Conservation (phyloP, 208 protist genomes). For the Wallacemonas collosoma region DNA sequence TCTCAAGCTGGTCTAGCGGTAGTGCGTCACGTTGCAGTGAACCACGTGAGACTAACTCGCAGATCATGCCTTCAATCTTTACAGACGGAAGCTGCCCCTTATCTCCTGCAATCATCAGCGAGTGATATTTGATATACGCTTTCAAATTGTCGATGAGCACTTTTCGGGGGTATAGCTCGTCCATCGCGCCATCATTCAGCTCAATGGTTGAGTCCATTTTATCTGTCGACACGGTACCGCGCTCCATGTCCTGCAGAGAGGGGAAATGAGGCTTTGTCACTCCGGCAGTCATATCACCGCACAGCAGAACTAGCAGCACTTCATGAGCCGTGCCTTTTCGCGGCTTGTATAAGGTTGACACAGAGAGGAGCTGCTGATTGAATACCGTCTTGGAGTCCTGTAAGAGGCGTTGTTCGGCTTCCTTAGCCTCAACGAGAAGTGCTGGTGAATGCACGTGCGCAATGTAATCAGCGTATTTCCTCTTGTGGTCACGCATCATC, state of each 20-base stretch:
- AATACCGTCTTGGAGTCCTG: conserved; percentile 39
- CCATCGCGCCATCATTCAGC: conserved; percentile 19
- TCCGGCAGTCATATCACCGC: conserved; percentile 1
- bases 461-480: conserved; percentile 44
- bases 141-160: conserved; percentile 47
- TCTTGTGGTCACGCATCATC: conserved; percentile 44
- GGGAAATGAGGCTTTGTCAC: conserved; percentile 15
- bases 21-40: conserved; percentile 22
- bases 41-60: conserved; percentile 22
- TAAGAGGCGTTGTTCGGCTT: conserved; percentile 36
- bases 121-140: conserved; percentile 43
- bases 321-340: conserved; percentile 17
- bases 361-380: conserved; percentile 48
- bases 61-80: conserved; percentile 40
- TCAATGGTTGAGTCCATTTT: conserved; percentile 14
- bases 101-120: conserved; percentile 26
- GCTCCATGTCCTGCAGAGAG: conserved; percentile 14
- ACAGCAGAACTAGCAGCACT: conserved; percentile 14
- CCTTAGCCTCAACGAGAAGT: conserved; percentile 36
- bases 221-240: background rate
- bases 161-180: conserved; percentile 47
- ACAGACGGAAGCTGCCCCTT: conserved; percentile 41
- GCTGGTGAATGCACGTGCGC: conserved; percentile 36
- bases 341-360: conserved; percentile 24
- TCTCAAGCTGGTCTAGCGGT: conserved; percentile 37